A percentile compares a stretch with the other conserved stretches of the same genome.
These are phyloP conservation scores for Hemileccinum rubropunctum DNA, from an alignment of 768 basidiomycete species.

Conservation along the genomic window DNA sequence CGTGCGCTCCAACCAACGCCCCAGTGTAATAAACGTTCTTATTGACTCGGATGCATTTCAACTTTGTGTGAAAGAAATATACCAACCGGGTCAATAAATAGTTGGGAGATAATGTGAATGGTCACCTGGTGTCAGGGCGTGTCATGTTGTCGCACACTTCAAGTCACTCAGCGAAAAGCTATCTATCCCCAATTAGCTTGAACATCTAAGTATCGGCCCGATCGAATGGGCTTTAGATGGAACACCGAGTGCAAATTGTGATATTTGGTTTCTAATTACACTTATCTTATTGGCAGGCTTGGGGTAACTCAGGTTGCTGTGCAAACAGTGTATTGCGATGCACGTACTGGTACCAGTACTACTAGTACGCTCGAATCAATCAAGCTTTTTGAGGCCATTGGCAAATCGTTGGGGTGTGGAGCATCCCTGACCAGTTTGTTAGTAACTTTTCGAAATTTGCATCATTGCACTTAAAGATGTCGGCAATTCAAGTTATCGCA, in stretches of 20 bases:
- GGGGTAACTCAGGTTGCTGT: neutral
- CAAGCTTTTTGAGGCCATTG: constrained; percentile 26
- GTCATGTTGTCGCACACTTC: neutral
- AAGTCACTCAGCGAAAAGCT: too few relatives aligned
- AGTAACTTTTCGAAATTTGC: constrained; percentile 31
- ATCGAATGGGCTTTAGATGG: neutral
- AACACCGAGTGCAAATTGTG: neutral
- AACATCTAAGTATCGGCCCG: too few relatives aligned
- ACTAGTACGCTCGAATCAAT: constrained; percentile 15
- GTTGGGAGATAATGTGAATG: too few relatives aligned
- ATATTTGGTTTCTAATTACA: neutral
- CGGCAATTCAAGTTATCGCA: constrained; percentile 30
- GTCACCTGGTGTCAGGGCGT: neutral
- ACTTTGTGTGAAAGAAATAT: constrained; percentile 7
- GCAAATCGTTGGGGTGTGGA: constrained; percentile 23
- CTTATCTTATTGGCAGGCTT: neutral
- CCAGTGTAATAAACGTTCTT: neutral
- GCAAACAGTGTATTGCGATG: too few relatives aligned
- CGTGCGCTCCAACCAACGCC: neutral
- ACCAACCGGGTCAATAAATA: neutral
- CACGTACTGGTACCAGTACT: too few relatives aligned
- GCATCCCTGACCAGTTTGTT: constrained; percentile 18
- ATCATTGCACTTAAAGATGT: constrained; percentile 31
- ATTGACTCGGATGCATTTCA: neutral
- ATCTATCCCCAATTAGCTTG: too few relatives aligned